Evolutionary conservation across 2,329 filamentous ascomycete species (phyloP).

Genomic region (Apiospora kogelbergensis): DNA sequence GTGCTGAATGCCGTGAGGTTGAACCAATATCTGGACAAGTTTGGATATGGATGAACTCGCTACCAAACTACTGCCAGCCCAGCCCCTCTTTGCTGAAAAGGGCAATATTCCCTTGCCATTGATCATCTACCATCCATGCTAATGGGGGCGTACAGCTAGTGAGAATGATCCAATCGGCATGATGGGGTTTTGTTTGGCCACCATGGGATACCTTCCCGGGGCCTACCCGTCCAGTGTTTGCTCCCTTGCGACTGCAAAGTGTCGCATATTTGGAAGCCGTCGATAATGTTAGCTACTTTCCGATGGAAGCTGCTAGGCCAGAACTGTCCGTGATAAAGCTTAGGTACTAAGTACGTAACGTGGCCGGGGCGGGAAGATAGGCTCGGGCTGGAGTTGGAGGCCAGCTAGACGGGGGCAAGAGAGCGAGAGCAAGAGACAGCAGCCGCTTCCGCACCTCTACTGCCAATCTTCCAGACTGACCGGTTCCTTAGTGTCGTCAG

Average conservation of each 20-base stretch:
- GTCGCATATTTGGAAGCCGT: too few species aligned
- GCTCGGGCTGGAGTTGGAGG: not conserved
- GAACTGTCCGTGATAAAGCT: not conserved
- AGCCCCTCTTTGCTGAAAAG: not conserved
- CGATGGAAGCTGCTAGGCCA: not conserved
- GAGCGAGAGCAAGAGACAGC: too few species aligned
- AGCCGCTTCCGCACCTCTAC: constrained; percentile 1
- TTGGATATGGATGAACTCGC: not conserved
- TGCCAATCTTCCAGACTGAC: not conserved
- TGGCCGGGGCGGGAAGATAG: not conserved
- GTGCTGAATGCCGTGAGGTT: not conserved
- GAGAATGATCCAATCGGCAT: not conserved
- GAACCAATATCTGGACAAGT: not conserved
- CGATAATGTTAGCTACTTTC: too few species aligned
- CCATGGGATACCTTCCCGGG: too few species aligned
- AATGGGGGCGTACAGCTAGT: not conserved
- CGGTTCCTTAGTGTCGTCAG: not conserved
- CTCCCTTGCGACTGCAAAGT: not conserved
- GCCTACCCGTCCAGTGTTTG: not conserved
- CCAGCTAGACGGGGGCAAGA: not conserved
- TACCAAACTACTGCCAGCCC: not conserved
- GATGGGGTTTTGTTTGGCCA: not conserved
- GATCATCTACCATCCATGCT: not conserved
- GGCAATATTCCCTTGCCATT: not conserved
- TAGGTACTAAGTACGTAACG: not conserved